Evolutionary conservation across 2,329 filamentous ascomycete genomes (phyloP).

Genomic region (Apiospora malaysiana): DNA sequence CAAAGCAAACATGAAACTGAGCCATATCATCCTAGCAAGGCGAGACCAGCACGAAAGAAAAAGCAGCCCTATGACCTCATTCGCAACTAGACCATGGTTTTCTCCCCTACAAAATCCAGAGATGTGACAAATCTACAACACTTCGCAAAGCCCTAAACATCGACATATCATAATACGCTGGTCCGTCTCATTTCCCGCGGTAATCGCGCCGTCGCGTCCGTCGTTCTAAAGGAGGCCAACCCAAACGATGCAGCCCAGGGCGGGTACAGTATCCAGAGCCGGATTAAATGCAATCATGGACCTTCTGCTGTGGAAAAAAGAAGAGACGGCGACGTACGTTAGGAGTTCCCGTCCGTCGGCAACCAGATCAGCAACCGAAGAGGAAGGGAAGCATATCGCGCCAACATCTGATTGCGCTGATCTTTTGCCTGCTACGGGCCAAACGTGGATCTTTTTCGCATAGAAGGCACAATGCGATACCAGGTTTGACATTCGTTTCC

Average conservation of each 20-base stretch:
- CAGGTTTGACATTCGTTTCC: background rate
- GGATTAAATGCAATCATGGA: background rate
- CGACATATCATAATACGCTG: constrained; percentile 8
- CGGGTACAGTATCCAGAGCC: background rate
- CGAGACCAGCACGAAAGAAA: background rate
- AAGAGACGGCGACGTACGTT: constrained; percentile 2
- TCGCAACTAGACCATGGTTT: background rate
- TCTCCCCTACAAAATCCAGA: background rate
- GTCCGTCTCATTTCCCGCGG: background rate
- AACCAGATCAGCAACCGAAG: background rate
- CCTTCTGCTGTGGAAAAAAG: background rate
- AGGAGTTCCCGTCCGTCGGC: background rate
- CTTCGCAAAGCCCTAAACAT: background rate
- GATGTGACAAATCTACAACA: constrained; percentile 2
- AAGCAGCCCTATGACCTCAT: constrained; percentile 8
- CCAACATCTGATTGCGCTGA: background rate
- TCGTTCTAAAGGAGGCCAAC: background rate
- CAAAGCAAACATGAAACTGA: constrained; percentile 11
- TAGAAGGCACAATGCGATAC: background rate
- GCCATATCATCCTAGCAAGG: background rate
- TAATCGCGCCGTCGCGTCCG: background rate
- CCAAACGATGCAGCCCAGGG: background rate
- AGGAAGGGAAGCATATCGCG: background rate
- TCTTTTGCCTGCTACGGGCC: background rate
- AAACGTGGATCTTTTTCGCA: background rate